A percentile compares a stretch with the other conserved stretches of the same genome.
Conservation (phyloP, 2,329 filamentous ascomycete genomes). For the Calonectria hawksworthii region DNA sequence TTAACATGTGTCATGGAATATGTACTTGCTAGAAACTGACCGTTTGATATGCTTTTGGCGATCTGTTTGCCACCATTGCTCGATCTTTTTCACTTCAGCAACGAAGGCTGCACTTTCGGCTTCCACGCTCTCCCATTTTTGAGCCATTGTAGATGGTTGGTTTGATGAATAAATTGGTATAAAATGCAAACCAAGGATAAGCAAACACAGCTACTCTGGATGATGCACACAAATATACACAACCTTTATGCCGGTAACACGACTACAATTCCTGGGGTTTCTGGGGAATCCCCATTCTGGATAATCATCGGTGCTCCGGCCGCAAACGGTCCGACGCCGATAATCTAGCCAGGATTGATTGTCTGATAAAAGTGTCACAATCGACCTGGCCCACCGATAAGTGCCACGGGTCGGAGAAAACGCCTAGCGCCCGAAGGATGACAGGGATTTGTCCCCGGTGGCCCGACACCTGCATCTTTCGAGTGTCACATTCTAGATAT, state of each 20-base stretch:
- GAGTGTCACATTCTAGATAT: not conserved
- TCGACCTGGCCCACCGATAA: not conserved
- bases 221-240: not conserved
- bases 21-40: not conserved
- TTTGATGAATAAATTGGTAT: not conserved
- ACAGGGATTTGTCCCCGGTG: not conserved
- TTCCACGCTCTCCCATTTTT: not conserved
- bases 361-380: not conserved
- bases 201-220: no score
- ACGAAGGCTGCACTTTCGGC: not conserved
- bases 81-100: not conserved
- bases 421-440: not conserved
- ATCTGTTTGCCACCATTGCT: not conserved
- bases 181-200: not conserved
- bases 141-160: not conserved
- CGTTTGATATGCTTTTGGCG: not conserved
- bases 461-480: not conserved
- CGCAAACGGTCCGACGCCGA: not conserved
- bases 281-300: not conserved
- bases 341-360: not conserved
- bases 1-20: not conserved
- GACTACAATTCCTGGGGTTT: not conserved
- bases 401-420: not conserved
- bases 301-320: not conserved
- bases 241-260: not conserved